Percentiles rank a stretch among this genome's conserved stretches.
These are phyloP conservation scores for Ceratonia siliqua DNA, from an alignment of 306 rosid genomes.

Conservation along the genomic window DNA sequence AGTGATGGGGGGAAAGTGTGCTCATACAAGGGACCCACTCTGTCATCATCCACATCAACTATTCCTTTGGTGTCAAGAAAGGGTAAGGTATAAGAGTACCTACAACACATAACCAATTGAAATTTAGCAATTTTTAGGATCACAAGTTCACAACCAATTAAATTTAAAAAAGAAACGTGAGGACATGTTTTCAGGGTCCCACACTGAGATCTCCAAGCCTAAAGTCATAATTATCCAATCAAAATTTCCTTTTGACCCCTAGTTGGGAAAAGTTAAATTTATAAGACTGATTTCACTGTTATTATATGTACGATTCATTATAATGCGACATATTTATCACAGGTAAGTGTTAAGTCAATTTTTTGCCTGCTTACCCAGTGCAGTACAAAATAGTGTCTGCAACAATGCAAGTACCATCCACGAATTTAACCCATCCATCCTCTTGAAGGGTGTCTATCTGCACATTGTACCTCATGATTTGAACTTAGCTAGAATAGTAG, in stretches of 20 bases:
- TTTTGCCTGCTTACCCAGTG: slow-evolving; percentile 57
- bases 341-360: not conserved
- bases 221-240: slow-evolving; percentile 43
- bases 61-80: slow-evolving; percentile 93
- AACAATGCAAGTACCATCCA: slow-evolving; percentile 64
- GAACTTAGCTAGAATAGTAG: not conserved
- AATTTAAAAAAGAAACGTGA: not conserved
- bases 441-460: slow-evolving; percentile 75
- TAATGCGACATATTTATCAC: not conserved
- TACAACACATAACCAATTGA: slow-evolving; percentile 44
- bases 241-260: slow-evolving; percentile 29
- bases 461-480: slow-evolving; percentile 22
- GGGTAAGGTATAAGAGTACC: slow-evolving; percentile 87
- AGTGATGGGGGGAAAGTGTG: slow-evolving; percentile 92
- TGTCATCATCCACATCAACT: slow-evolving; percentile 74
- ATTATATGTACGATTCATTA: slow-evolving; percentile 11
- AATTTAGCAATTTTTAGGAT: slow-evolving; percentile 18
- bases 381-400: slow-evolving; percentile 79
- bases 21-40: slow-evolving; percentile 90
- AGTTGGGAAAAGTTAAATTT: slow-evolving; percentile 13
- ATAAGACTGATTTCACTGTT: slow-evolving; percentile 13
- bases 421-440: slow-evolving; percentile 72
- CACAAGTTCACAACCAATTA: slow-evolving; percentile 1
- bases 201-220: slow-evolving; percentile 33
- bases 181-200: slow-evolving; percentile 25